These are phyloP conservation scores for Boletus huronensis DNA, from an alignment of 768 basidiomycete species.

Conservation along the genomic window DNA sequence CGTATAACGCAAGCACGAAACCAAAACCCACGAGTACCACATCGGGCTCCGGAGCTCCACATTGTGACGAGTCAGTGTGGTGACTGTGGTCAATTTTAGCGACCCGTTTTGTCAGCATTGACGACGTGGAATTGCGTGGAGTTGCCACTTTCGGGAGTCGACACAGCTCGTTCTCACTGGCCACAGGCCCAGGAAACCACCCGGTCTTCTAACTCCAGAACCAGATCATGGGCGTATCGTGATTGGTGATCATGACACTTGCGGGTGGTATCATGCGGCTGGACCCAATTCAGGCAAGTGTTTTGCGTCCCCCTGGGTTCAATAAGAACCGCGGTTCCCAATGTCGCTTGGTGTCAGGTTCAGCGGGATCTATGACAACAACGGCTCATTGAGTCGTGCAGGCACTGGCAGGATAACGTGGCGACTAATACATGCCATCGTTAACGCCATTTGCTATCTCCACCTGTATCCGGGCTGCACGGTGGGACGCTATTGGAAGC, in stretches of 20 bases:
- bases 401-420: conserved; percentile 7
- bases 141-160: conserved; percentile 2
- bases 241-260: conserved; percentile 17
- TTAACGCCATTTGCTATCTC: conserved; percentile 7
- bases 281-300: conserved; percentile 2
- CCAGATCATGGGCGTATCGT: conserved; percentile 16
- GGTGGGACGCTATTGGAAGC: conserved; percentile 5
- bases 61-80: conserved; percentile 12
- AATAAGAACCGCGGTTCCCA: conserved; percentile 8
- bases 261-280: conserved; percentile 10
- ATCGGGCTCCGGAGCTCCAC: conserved; percentile 20
- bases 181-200: neutral
- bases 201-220: conserved; percentile 7
- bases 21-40: conserved; percentile 14
- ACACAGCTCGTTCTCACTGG: conserved; percentile 9
- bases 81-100: conserved; percentile 6
- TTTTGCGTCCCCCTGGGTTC: neutral
- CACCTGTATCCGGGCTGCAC: conserved; percentile 3
- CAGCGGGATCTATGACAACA: conserved; percentile 13
- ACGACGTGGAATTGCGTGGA: conserved; percentile 11
- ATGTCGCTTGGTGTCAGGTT: conserved; percentile 9
- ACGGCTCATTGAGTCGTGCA: conserved; percentile 7
- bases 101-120: conserved; percentile 16
- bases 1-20: conserved; percentile 12
- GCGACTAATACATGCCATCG: conserved; percentile 2